A percentile compares a stretch with the other conserved stretches of the same genome.
Conservation (phyloP, 768 basidiomycete species). For the Ramaria sp. region DNA sequence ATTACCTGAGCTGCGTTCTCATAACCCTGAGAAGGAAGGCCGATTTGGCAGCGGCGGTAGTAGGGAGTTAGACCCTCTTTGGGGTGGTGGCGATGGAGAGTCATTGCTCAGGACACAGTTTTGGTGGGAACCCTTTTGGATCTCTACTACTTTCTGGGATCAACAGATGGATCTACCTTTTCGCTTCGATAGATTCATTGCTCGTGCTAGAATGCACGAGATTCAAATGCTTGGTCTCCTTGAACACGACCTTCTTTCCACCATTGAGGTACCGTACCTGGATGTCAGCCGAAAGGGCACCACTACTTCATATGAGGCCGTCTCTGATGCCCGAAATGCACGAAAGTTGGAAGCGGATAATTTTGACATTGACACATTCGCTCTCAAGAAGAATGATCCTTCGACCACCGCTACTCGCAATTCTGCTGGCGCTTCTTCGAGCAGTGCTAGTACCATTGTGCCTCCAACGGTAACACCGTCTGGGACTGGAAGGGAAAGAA, state of each 20-base stretch:
- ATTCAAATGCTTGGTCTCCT: slow-evolving; percentile 90
- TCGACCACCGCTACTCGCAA: slow-evolving; percentile 21
- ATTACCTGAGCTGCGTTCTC: slow-evolving; percentile 25
- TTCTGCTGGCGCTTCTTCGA: slow-evolving; percentile 29
- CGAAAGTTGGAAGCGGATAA: slow-evolving; percentile 53
- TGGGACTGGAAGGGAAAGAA: slow-evolving; percentile 26
- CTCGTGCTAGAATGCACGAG: slow-evolving; percentile 94
- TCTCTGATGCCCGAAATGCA: slow-evolving; percentile 25
- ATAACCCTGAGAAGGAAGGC: slow-evolving; percentile 32
- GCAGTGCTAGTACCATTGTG: slow-evolving; percentile 22
- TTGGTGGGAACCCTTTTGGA: slow-evolving; percentile 91
- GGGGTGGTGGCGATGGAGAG: slow-evolving; percentile 53
- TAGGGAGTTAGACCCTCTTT: slow-evolving; percentile 56
- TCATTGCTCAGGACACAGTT: slow-evolving; percentile 36
- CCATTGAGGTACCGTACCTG: slow-evolving; percentile 78
- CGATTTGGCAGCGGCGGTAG: slow-evolving; percentile 25
- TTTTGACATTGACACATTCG: slow-evolving; percentile 65
- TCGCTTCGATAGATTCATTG: slow-evolving; percentile 65
- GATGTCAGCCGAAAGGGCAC: slow-evolving; percentile 29
- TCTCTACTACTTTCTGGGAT: slow-evolving; percentile 77
- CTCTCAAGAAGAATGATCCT: slow-evolving; percentile 31
- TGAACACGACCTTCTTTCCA: slow-evolving; percentile 83
- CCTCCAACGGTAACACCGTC: slow-evolving; percentile 25
- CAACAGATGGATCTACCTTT: slow-evolving; percentile 79
- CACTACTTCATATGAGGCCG: slow-evolving; percentile 24